A percentile compares a stretch with the other conserved stretches of the same genome.
These are phyloP conservation scores for Aleurites moluccanus DNA, from an alignment of 441 rosid genomes.

Conservation along the genomic window DNA sequence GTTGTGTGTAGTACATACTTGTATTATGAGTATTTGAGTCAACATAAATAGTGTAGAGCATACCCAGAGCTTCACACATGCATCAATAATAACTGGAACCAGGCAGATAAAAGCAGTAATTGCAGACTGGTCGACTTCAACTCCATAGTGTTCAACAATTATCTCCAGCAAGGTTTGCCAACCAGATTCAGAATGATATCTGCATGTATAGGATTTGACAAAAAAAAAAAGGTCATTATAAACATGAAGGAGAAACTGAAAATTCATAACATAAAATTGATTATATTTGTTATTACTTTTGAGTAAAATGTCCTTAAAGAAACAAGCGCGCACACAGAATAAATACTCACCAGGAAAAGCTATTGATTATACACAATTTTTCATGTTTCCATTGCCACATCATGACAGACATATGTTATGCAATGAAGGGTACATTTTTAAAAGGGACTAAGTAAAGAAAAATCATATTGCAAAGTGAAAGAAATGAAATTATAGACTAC, in stretches of 20 bases:
- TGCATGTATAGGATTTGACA: conserved; percentile 25
- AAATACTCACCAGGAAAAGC: background rate
- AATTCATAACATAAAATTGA: background rate
- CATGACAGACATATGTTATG: background rate
- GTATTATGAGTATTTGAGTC: background rate
- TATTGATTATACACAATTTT: background rate
- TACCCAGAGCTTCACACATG: conserved; percentile 94
- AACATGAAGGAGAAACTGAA: background rate
- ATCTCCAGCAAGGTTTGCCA: conserved; percentile 80
- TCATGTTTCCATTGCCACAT: background rate
- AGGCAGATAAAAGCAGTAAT: conserved; percentile 66
- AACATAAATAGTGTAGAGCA: conserved; percentile 26
- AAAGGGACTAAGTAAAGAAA: background rate
- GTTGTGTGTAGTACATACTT: background rate
- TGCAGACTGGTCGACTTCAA: conserved; percentile 65
- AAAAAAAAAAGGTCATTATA: background rate
- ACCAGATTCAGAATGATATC: conserved; percentile 95
- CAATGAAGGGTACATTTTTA: background rate
- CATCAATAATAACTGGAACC: conserved; percentile 73
- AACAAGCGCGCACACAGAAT: background rate
- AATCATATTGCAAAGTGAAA: background rate
- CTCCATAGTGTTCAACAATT: conserved; percentile 79
- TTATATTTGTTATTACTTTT: background rate
- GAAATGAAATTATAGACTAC: background rate
- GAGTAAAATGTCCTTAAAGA: background rate